Base-by-base conservation (phyloP, 768 basidiomycete genomes). In the Hericium alpestre region DNA sequence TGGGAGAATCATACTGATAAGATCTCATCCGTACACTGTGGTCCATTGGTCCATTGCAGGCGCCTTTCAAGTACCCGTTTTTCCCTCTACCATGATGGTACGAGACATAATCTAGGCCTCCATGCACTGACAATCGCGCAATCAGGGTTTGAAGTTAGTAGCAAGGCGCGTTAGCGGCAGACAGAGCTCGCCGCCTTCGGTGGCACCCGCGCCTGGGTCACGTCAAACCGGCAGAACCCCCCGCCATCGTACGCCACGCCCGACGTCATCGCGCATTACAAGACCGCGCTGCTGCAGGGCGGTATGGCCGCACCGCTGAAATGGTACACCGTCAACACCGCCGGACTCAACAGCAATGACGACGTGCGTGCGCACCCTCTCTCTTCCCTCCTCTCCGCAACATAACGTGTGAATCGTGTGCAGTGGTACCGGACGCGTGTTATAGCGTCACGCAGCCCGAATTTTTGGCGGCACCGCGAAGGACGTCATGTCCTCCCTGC, bases 401-500 rank as follows among this genome's bases (percentile, higher is more conserved):
- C 39, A 2, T 40, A 18, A 18, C 7, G 32, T 20, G n/a, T 15
- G 41, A 15, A 15, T 15, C 41, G 13, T 46, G 7, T n/a, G 16
- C 23, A 51, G 22, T 9, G 49, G 9, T 32, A 11, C 49, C 23
- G 22, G 18, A 9, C 49, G 49, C 18, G 15, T 62, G 59, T 38
- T 50, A 67, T 51, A 58, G 57, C 23, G 64, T 76, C 23, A 58
- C 58, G 32, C 70, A 69, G 56, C 76, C 74, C 0, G 65, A 70
- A 18, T 73, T 73, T 70, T 72, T 61, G 74, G 65, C 9, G 71
- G 63, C 4, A 68, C 69, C 5, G 67, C 60, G 56, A 65, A 67
- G 27, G 76, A 77, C 56, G 63, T 64, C 55, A 67, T 74, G 51
- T 69, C 68, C 16, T 67, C 54, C 61, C 64, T 25, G 64, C 62